Evolutionary conservation across 1,139 yeast species (phyloP).

Genomic region (Arxiozyma slooffiae): DNA sequence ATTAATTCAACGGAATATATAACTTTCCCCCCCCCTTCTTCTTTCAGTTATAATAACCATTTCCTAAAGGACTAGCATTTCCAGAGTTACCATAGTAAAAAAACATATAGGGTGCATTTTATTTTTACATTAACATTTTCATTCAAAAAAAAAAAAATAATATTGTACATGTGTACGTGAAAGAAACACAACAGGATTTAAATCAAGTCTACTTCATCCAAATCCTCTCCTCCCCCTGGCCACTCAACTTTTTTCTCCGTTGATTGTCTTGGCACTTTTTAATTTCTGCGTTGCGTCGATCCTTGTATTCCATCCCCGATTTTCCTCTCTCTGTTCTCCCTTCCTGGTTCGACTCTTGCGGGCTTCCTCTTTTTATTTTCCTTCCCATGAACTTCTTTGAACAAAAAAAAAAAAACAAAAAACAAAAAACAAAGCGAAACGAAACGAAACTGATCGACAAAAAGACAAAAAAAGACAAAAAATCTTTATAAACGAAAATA

Average conservation of each 20-base stretch:
- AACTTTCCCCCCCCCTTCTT: not conserved
- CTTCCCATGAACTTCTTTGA: not conserved
- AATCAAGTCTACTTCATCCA: not conserved
- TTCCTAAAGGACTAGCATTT: not conserved
- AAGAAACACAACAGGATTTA: conserved; percentile 1
- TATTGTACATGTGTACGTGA: conserved; percentile 1
- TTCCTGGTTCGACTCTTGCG: not conserved
- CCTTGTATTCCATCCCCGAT: not conserved
- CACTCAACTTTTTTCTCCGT: not conserved
- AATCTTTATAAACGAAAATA: too few relatives aligned
- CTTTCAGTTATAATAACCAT: not conserved
- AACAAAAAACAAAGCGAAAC: not conserved
- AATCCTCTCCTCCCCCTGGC: not conserved
- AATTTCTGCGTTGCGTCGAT: too few relatives aligned
- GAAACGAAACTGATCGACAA: not conserved
- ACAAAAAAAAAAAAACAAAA: too few relatives aligned
- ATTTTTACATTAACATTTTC: not conserved
- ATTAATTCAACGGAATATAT: not conserved
- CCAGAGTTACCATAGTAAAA: not conserved
- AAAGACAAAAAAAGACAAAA: too few relatives aligned
- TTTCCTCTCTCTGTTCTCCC: not conserved
- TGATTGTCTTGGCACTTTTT: not conserved
- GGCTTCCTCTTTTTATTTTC: not conserved
- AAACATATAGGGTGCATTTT: not conserved
- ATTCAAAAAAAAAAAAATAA: not conserved